These are phyloP conservation scores for Leptoxyphium fumago DNA, from an alignment of 2,329 filamentous ascomycete genomes.

Conservation along the genomic window DNA sequence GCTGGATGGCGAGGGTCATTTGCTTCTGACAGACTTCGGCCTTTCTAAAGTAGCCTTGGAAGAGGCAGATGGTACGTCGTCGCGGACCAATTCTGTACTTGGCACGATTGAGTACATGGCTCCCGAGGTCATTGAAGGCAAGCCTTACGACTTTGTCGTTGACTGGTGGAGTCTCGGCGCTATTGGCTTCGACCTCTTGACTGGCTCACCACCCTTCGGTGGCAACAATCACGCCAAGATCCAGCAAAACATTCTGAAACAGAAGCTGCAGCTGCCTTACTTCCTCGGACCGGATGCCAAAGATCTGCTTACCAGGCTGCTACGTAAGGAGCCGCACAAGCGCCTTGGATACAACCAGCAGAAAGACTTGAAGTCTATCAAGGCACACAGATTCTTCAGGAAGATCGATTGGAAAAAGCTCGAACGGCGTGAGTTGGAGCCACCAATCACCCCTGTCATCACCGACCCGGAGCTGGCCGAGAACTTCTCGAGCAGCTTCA, in stretches of 20 bases:
- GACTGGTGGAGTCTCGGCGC: conserved; percentile 99
- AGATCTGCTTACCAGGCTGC: conserved; percentile 74
- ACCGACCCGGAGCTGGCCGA: conserved; percentile 92
- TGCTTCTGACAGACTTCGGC: conserved; percentile 91
- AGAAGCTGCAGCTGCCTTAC: conserved; percentile 79
- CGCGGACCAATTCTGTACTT: conserved; percentile 70
- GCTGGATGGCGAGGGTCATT: conserved; percentile 76
- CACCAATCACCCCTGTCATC: conserved; percentile 84
- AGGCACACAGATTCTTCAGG: conserved; percentile 89
- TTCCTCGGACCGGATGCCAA: conserved; percentile 86
- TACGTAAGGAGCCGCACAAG: conserved; percentile 86
- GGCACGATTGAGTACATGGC: conserved; percentile 99
- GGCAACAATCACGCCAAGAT: conserved; percentile 89
- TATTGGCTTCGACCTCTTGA: conserved; percentile 81
- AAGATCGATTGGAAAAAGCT: conserved; percentile 91
- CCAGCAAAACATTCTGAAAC: conserved; percentile 86
- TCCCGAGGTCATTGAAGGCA: conserved; percentile 77
- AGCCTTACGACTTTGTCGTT: conserved; percentile 82
- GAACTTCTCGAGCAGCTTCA: conserved; percentile 93
- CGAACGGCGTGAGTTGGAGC: conserved; percentile 64
- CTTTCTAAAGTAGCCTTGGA: conserved; percentile 86
- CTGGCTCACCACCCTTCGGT: conserved; percentile 78
- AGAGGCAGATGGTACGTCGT: conserved; percentile 32
- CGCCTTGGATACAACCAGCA: conserved; percentile 78
- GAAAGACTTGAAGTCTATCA: conserved; percentile 72